A percentile compares a stretch with the other conserved stretches of the same genome.
These are phyloP conservation scores for Misopates orontium DNA, from an alignment of 257 asterid genomes.

Conservation along the genomic window DNA sequence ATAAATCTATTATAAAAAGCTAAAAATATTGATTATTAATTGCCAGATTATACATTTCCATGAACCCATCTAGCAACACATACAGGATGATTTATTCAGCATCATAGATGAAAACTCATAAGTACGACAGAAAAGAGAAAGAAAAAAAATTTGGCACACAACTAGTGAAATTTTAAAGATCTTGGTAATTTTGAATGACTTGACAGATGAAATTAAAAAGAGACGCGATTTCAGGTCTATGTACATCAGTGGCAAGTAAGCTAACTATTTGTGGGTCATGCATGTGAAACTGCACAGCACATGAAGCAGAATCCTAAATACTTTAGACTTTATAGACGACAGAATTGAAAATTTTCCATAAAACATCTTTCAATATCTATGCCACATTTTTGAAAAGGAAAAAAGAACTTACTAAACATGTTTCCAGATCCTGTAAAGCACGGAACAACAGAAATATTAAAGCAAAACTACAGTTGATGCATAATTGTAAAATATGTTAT, in stretches of 20 bases:
- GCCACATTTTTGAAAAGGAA: not conserved
- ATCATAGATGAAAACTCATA: not conserved
- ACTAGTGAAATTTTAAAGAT: not conserved
- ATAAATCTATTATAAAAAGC: not conserved
- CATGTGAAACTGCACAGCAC: constrained; percentile 3
- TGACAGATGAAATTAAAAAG: not conserved
- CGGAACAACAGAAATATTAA: not conserved
- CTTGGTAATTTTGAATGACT: not conserved
- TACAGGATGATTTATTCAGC: not conserved
- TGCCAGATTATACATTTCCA: not conserved
- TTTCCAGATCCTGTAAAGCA: constrained; percentile 11
- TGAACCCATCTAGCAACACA: not conserved
- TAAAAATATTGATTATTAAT: not conserved
- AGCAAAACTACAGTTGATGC: not conserved
- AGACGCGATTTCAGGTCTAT: not conserved
- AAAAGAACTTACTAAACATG: not conserved
- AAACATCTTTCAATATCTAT: not conserved
- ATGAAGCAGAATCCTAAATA: not conserved
- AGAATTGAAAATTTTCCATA: not conserved
- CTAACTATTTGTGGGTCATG: not conserved
- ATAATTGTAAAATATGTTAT: not conserved
- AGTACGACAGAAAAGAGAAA: not conserved
- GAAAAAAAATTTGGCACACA: not conserved
- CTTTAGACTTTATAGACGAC: constrained; percentile 1
- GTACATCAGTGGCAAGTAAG: not conserved